Evolutionary conservation across 2,329 filamentous ascomycete genomes (phyloP), one percentile per base, ranked within the genome.

Genomic region (Cladosporium sp.): DNA sequence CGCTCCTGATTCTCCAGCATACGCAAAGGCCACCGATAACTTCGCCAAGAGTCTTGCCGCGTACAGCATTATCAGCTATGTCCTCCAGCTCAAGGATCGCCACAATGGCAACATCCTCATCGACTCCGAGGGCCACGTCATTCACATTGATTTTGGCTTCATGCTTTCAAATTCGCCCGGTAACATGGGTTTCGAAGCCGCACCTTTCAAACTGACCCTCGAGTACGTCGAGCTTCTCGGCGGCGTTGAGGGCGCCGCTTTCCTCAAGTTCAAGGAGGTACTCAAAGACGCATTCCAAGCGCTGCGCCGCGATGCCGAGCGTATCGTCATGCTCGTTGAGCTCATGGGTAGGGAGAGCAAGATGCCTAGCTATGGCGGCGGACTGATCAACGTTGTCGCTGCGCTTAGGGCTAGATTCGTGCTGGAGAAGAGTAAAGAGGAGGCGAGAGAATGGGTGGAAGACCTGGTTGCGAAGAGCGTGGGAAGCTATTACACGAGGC

Each of bases 141-240:
- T 93, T 56, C 88, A 93, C 66, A 93, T 93, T 56, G 88, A 93
- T 69, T 93, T 93, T 68, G 88, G 88, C 52, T 93, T 93, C 68
- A 92, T 93, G 86, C 76, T 93, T 33, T 91, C 86, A 43, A 93
- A 93, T 68, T 90, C 87, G 1, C 88, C 88, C 0, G 88, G 88
- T 0, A 86, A 84, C 8, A 87, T 93, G 65, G 87, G 87, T 2
- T 93, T 93, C 62, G 88, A 93, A 71, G 88, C 88, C 11, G 88
- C 88, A 4, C 88, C 88, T 1, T 93, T 93, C 71, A 93, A 93
- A 73, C 75, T 93, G 22, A 91, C 88, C 1, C 82, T 90, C 58
- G 88, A 93, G 65, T 93, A 93, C 65, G 84, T 93, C 37, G 88
- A 93, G 61, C 86, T 93, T 7, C 74, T 93, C 31, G 88, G 88